Evolutionary conservation across 2,329 filamentous ascomycete species (phyloP).

Genomic region (Penicillium sp.): DNA sequence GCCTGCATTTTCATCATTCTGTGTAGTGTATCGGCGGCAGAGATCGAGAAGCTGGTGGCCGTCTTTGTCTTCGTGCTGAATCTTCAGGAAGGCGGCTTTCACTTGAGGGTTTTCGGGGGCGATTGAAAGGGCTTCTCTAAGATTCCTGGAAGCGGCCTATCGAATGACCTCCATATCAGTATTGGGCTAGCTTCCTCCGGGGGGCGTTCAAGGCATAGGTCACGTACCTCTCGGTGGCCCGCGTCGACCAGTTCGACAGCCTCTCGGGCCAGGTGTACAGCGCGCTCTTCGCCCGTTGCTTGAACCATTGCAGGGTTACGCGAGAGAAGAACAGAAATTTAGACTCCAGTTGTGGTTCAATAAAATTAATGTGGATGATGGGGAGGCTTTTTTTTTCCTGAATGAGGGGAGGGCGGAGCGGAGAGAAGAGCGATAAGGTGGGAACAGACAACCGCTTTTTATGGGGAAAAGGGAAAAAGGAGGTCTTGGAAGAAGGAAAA

Average conservation of each 20-base stretch:
- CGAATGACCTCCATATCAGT: background rate
- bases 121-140: slow-evolving; percentile 51
- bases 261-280: slow-evolving; percentile 47
- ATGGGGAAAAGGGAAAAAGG: slow-evolving; percentile 8
- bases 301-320: slow-evolving; percentile 43
- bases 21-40: slow-evolving; percentile 44
- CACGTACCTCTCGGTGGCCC: slow-evolving; percentile 47
- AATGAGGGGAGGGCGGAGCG: slow-evolving; percentile 15
- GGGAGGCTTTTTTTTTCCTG: slow-evolving; percentile 13
- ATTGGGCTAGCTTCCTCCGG: background rate
- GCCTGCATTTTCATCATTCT: slow-evolving; percentile 45
- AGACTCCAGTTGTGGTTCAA: background rate
- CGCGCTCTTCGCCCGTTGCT: slow-evolving; percentile 47
- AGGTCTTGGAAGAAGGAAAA: background rate
- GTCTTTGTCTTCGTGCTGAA: slow-evolving; percentile 44
- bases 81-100: slow-evolving; percentile 47
- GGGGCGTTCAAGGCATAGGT: background rate
- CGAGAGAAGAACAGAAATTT: background rate
- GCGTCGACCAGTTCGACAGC: slow-evolving; percentile 49
- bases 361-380: background rate
- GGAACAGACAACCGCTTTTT: slow-evolving; percentile 7
- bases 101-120: slow-evolving; percentile 48
- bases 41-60: slow-evolving; percentile 47
- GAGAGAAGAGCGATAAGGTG: slow-evolving; percentile 15
- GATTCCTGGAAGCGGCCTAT: slow-evolving; percentile 49